These are phyloP conservation scores for Globisporangium nagaii DNA, from an alignment of 352 stramenopile species.

Conservation along the genomic window DNA sequence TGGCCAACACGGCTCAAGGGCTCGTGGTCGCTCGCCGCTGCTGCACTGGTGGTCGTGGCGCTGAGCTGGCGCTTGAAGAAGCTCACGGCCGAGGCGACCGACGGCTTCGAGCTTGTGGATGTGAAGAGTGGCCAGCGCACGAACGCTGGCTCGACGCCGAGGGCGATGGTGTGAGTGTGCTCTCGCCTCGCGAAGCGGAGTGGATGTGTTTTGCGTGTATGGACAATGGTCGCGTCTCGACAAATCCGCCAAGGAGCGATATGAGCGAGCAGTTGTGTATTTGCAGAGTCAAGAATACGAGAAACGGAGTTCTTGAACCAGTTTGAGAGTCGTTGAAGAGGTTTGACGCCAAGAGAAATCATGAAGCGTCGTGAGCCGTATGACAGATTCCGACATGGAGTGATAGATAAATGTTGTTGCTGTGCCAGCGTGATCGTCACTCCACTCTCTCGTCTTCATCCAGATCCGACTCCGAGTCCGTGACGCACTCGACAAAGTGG, in stretches of 20 bases:
- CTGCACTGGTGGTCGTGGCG: not conserved
- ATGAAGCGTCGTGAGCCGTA: no score
- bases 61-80: constrained; percentile 2
- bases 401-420: no score
- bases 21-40: constrained; percentile 1
- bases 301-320: no score
- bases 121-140: not conserved
- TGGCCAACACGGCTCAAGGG: constrained; percentile 7
- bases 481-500: not conserved
- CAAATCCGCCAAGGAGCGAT: no score
- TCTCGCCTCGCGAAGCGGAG: not conserved
- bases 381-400: no score
- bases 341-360: no score
- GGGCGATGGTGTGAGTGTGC: not conserved
- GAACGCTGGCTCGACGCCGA: not conserved
- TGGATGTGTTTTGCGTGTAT: not conserved
- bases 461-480: not conserved
- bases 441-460: not conserved
- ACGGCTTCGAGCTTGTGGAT: constrained; percentile 11
- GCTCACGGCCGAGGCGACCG: not conserved
- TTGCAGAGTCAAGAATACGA: no score
- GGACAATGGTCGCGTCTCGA: not conserved
- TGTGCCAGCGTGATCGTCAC: not conserved
- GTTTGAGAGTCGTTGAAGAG: no score
- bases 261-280: no score